A percentile compares a stretch with the other conserved stretches of the same genome.
These are phyloP conservation scores for Rugosomyces carneus DNA, from an alignment of 1,284 basidiomycete genomes.

Conservation along the genomic window DNA sequence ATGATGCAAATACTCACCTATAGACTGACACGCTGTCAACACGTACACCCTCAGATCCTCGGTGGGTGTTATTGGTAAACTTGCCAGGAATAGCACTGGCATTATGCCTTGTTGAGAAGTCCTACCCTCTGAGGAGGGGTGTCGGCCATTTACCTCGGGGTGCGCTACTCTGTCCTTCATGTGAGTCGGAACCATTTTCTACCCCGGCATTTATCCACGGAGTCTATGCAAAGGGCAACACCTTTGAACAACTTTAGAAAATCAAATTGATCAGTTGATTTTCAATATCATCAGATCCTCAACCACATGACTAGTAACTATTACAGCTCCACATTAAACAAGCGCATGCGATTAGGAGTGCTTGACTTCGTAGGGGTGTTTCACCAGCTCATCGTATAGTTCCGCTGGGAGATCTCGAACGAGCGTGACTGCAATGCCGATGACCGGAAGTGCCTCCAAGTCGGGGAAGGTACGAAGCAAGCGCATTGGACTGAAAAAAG, in stretches of 20 bases:
- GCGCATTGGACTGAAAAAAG: constrained; percentile 76
- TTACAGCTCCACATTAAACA: constrained; percentile 28
- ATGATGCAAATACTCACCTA: no score
- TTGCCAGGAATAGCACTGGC: constrained; percentile 75
- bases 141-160: no score
- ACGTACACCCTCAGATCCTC: no score
- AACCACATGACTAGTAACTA: constrained; percentile 16
- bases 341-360: constrained; percentile 18
- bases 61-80: constrained; percentile 51
- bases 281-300: not conserved
- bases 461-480: constrained; percentile 93
- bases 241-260: not conserved
- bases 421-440: constrained; percentile 89
- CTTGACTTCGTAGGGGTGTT: constrained; percentile 76
- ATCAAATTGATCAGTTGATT: not conserved
- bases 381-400: constrained; percentile 87
- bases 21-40: no score
- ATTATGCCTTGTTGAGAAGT: constrained; percentile 59
- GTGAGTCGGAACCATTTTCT: no score
- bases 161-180: no score
- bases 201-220: no score
- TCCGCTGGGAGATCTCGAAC: constrained; percentile 86
- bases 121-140: constrained; percentile 38
- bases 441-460: constrained; percentile 80
- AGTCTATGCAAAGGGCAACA: no score